A percentile compares a stretch with the other conserved stretches of the same genome.
These are phyloP conservation scores for Coemansia sp. DNA, from an alignment of 371 early-diverging fungal species.

Conservation along the genomic window DNA sequence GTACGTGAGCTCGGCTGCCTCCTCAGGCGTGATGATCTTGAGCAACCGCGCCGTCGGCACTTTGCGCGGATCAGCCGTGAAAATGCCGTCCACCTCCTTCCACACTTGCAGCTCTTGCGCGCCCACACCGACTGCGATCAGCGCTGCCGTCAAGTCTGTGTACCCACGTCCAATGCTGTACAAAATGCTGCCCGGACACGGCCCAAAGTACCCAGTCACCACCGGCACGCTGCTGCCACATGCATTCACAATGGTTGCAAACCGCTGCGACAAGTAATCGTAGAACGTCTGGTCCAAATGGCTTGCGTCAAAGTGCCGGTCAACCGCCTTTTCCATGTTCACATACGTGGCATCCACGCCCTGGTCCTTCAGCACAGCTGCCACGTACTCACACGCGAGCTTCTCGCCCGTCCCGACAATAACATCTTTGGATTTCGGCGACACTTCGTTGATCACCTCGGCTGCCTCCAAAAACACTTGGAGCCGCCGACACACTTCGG, in stretches of 20 bases:
- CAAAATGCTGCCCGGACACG: slow-evolving; percentile 91
- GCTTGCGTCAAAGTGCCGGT: slow-evolving; percentile 71
- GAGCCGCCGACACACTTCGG: slow-evolving; percentile 74
- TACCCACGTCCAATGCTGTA: slow-evolving; percentile 95
- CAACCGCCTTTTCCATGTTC: slow-evolving; percentile 80
- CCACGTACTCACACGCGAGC: slow-evolving; percentile 85
- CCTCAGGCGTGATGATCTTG: slow-evolving; percentile 92
- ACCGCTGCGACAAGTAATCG: slow-evolving; percentile 74
- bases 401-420: slow-evolving; percentile 95
- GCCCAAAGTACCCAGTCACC: slow-evolving; percentile 94
- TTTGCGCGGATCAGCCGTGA: slow-evolving; percentile 98
- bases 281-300: slow-evolving; percentile 89
- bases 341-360: slow-evolving; percentile 82
- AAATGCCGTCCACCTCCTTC: slow-evolving; percentile 99
- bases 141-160: slow-evolving; percentile 95
- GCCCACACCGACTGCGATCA: slow-evolving; percentile 85
- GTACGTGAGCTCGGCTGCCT: slow-evolving; percentile 98
- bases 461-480: slow-evolving; percentile 89
- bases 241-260: slow-evolving; percentile 63
- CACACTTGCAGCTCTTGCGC: slow-evolving; percentile 94
- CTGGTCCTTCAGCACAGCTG: slow-evolving; percentile 74
- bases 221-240: slow-evolving; percentile 78
- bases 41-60: slow-evolving; percentile 88
- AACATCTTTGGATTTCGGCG: slow-evolving; percentile 91
- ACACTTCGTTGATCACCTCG: slow-evolving; percentile 95